Percentiles rank a stretch among this genome's conserved stretches.
These are phyloP conservation scores for Corniculantispora saksenae DNA, from an alignment of 2,329 filamentous ascomycete genomes.

Conservation along the genomic window DNA sequence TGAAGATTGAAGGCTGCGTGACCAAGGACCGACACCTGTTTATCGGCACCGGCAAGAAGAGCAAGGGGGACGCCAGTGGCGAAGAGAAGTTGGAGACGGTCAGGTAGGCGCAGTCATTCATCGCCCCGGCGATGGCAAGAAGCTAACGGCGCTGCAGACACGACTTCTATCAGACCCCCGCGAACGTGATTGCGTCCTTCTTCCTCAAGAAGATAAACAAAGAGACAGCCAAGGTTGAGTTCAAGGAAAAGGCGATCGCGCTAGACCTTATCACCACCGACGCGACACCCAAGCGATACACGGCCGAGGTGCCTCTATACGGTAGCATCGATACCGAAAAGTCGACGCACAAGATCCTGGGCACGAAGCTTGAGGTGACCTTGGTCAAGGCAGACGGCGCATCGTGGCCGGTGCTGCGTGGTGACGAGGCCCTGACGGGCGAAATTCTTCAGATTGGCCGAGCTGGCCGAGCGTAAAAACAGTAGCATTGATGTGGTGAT, in stretches of 20 bases:
- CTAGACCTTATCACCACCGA: slow-evolving; percentile 88
- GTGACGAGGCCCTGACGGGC: slow-evolving; percentile 66
- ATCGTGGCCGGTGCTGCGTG: slow-evolving; percentile 83
- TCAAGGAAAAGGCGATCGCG: slow-evolving; percentile 62
- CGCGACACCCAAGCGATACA: slow-evolving; percentile 74
- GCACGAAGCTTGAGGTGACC: slow-evolving; percentile 83
- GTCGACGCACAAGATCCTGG: slow-evolving; percentile 78
- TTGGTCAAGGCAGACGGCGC: slow-evolving; percentile 71
- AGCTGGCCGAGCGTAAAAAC: slow-evolving; percentile 59
- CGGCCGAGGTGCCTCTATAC: slow-evolving; percentile 72
- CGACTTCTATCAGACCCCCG: slow-evolving; percentile 93
- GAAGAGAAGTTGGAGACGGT: slow-evolving; percentile 81
- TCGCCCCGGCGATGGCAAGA: background rate
- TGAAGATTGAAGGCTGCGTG: slow-evolving; percentile 90
- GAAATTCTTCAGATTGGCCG: slow-evolving; percentile 89
- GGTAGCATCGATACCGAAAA: slow-evolving; percentile 73
- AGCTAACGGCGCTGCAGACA: slow-evolving; percentile 40
- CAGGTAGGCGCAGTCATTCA: slow-evolving; percentile 53
- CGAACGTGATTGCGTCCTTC: slow-evolving; percentile 82
- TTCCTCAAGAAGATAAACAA: slow-evolving; percentile 98
- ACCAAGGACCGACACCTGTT: slow-evolving; percentile 83
- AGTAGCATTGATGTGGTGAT: background rate
- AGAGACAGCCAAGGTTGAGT: slow-evolving; percentile 70
- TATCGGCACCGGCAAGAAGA: slow-evolving; percentile 73
- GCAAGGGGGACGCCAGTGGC: slow-evolving; percentile 45